phyloP scores from a whole-genome alignment of 1,284 basidiomycete genomes.

The Trichosporon ovoides region DNA sequence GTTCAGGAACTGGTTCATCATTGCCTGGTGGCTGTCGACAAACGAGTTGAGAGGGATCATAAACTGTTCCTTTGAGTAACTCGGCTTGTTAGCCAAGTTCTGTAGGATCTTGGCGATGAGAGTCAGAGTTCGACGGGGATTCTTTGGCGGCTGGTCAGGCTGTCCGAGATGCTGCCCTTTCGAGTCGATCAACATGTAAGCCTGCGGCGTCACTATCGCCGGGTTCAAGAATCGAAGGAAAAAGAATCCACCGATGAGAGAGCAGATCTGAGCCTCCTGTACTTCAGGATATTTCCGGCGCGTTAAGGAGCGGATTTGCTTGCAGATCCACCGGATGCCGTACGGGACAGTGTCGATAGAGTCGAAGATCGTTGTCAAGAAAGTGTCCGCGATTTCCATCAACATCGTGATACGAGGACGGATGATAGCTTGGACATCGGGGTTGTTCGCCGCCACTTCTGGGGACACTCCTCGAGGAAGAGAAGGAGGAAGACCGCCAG shows the following conservation, averaged over 20 bases:
- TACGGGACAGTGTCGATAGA: constrained; percentile 97
- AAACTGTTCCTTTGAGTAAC: constrained; percentile 94
- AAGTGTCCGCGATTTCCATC: constrained; percentile 98
- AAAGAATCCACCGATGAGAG: constrained; percentile 98
- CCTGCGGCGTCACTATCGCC: constrained; percentile 98
- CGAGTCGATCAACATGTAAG: constrained; percentile 98
- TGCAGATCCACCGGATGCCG: constrained; percentile 99
- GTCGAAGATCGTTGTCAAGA: constrained; percentile 95
- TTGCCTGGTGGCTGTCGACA: constrained; percentile 94
- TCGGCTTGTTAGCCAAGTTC: constrained; percentile 97
- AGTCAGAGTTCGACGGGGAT: constrained; percentile 90
- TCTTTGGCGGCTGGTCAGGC: constrained; percentile 75
- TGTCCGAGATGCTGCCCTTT: background rate
- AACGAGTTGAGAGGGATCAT: constrained; percentile 99
- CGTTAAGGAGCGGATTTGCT: constrained; percentile 94
- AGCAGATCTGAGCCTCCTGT: constrained; percentile 95
- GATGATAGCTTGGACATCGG: constrained; percentile 95
- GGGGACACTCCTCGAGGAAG: constrained; percentile 86
- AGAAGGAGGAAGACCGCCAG: constrained; percentile 79
- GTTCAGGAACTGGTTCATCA: constrained; percentile 96
- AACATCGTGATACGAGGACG: constrained; percentile 93
- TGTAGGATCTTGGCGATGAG: constrained; percentile 99
- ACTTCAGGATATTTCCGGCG: constrained; percentile 97
- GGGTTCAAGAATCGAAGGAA: constrained; percentile 99
- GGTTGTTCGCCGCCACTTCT: constrained; percentile 85